Conservation (phyloP, 441 rosid species). For the Erysimum cheiri region DNA sequence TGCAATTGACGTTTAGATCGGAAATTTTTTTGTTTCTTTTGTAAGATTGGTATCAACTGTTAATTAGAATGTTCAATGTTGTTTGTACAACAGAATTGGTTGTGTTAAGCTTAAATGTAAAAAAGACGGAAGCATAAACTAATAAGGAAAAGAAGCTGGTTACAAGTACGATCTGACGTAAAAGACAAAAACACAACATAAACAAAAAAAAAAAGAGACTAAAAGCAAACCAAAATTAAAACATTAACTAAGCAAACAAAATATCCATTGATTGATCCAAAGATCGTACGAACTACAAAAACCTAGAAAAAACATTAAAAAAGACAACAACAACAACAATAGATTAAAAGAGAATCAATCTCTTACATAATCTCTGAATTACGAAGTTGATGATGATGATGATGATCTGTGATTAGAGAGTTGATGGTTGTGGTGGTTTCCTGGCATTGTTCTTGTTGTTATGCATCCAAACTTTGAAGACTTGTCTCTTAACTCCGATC, state of each 20-base stretch:
- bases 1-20: constrained; percentile 2
- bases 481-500: constrained; percentile 80
- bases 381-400: constrained; percentile 1
- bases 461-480: constrained; percentile 98
- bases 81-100: constrained; percentile 5
- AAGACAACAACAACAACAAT: not conserved
- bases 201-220: not conserved
- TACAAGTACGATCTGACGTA: constrained; percentile 32
- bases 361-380: constrained; percentile 31
- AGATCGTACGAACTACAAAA: constrained; percentile 45
- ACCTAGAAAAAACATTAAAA: constrained; percentile 39
- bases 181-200: constrained; percentile 27
- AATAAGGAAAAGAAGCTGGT: constrained; percentile 33
- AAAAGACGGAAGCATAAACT: constrained; percentile 38
- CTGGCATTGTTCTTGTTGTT: constrained; percentile 78
- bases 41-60: not conserved
- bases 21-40: not conserved
- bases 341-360: constrained; percentile 23
- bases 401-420: constrained; percentile 12
- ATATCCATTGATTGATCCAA: constrained; percentile 49
- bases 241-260: constrained; percentile 40
- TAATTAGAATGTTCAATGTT: too few species aligned
- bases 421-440: constrained; percentile 49
- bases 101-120: constrained; percentile 35
- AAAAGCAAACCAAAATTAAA: constrained; percentile 22